A percentile compares a stretch with the other conserved stretches of the same genome.
Conservation (phyloP, 768 basidiomycete species). For the Hortiboletus campestris region DNA sequence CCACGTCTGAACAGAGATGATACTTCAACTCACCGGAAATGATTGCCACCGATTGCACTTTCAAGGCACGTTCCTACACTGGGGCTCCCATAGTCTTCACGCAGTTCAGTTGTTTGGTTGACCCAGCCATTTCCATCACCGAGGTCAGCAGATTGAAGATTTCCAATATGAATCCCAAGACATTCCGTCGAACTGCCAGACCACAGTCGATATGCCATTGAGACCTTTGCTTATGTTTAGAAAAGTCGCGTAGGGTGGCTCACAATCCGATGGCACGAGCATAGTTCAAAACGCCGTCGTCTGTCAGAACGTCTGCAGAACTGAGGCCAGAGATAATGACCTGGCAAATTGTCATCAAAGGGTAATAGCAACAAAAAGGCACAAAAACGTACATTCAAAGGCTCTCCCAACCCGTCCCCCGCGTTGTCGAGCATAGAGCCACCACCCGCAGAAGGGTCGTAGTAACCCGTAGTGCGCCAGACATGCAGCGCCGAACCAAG, state of each 20-base stretch:
- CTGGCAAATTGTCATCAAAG: constrained; percentile 17
- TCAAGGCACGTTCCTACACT: constrained; percentile 43
- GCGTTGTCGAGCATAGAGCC: constrained; percentile 47
- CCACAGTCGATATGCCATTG: constrained; percentile 6
- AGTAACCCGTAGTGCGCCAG: constrained; percentile 28
- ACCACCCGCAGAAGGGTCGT: constrained; percentile 35
- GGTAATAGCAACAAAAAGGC: neutral
- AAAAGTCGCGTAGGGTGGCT: constrained; percentile 11
- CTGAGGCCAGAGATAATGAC: constrained; percentile 67
- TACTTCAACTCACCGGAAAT: constrained; percentile 37
- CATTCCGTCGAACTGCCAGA: constrained; percentile 39
- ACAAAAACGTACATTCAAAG: constrained; percentile 37
- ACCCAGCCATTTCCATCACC: constrained; percentile 47
- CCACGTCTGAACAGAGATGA: neutral
- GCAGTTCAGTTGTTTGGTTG: constrained; percentile 43
- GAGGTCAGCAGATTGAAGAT: constrained; percentile 40
- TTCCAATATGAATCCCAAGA: constrained; percentile 34
- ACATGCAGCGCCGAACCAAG: neutral
- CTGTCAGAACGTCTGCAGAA: constrained; percentile 53
- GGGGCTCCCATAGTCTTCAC: constrained; percentile 39
- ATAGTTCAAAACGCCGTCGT: constrained; percentile 55
- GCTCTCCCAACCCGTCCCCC: constrained; percentile 38
- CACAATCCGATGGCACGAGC: constrained; percentile 65
- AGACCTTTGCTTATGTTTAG: neutral
- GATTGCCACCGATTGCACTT: constrained; percentile 44